Evolutionary conservation across 116 monocot species (phyloP).

Genomic region (Papilionanthe hybrid): DNA sequence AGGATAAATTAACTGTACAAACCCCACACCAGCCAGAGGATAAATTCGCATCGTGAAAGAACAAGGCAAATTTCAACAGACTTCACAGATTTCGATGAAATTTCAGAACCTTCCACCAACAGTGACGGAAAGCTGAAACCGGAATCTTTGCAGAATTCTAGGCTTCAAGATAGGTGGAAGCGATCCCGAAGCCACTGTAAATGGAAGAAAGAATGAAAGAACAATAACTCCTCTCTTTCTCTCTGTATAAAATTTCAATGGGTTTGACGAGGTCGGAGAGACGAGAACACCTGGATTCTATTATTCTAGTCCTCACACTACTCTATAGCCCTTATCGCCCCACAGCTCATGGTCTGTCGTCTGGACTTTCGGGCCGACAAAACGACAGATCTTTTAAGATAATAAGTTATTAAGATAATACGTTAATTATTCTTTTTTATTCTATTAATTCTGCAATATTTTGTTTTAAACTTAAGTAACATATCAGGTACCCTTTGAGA

Average conservation of each 20-base stretch:
- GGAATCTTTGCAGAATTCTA: constrained; percentile 7
- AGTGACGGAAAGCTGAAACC: not conserved
- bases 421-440: too few species aligned
- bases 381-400: too few species aligned
- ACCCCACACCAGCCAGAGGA: not conserved
- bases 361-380: too few species aligned
- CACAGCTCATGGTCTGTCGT: too few species aligned
- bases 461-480: too few species aligned
- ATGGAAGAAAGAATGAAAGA: not conserved
- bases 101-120: too few species aligned
- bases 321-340: not conserved
- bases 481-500: too few species aligned
- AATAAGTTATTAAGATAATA: too few species aligned
- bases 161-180: not conserved
- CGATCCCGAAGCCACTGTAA: not conserved
- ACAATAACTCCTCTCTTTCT: not conserved
- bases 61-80: constrained; percentile 2
- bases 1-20: not conserved
- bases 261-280: not conserved
- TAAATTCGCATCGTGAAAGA: not conserved
- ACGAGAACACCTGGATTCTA: not conserved
- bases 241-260: not conserved
- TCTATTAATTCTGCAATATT: too few species aligned
- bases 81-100: constrained; percentile 1
- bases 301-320: not conserved